These are phyloP conservation scores for Metarhizium humberi DNA, from an alignment of 2,329 filamentous ascomycete genomes.

Conservation along the genomic window DNA sequence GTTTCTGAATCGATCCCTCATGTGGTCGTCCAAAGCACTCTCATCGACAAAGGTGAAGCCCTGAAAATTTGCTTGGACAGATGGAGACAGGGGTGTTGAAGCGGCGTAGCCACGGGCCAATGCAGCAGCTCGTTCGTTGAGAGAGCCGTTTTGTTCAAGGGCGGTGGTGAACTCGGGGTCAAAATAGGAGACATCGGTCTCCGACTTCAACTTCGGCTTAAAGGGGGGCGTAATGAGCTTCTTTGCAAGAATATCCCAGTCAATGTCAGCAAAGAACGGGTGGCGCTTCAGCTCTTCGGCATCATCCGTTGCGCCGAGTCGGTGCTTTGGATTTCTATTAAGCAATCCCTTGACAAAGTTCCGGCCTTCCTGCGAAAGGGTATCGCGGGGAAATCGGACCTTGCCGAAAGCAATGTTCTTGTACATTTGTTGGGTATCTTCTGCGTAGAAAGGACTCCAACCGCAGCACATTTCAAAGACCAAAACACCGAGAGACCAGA, in stretches of 20 bases:
- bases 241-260: constrained; percentile 80
- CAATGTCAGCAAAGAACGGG: constrained; percentile 87
- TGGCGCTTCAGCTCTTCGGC: constrained; percentile 91
- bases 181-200: constrained; percentile 95
- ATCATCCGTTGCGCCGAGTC: constrained; percentile 82
- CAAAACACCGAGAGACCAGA: constrained; percentile 94
- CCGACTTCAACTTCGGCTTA: constrained; percentile 93
- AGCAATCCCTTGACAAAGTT: constrained; percentile 97
- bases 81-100: constrained; percentile 86
- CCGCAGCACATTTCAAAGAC: constrained; percentile 99
- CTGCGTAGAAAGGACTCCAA: constrained; percentile 98
- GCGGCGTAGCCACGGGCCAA: constrained; percentile 78
- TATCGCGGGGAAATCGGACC: constrained; percentile 90
- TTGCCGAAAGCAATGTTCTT: constrained; percentile 99
- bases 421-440: constrained; percentile 99
- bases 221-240: constrained; percentile 94
- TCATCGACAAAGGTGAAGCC: constrained; percentile 99
- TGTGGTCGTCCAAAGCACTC: constrained; percentile 83
- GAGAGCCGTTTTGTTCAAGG: constrained; percentile 72
- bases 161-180: constrained; percentile 98
- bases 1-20: constrained; percentile 41
- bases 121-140: constrained; percentile 85
- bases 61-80: constrained; percentile 95
- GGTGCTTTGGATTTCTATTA: constrained; percentile 93
- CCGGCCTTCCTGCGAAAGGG: constrained; percentile 83